A percentile compares a stretch with the other conserved stretches of the same genome.
phyloP scores from a whole-genome alignment of 176 grass and related monocot genomes.

The Phyllostachys edulis region DNA sequence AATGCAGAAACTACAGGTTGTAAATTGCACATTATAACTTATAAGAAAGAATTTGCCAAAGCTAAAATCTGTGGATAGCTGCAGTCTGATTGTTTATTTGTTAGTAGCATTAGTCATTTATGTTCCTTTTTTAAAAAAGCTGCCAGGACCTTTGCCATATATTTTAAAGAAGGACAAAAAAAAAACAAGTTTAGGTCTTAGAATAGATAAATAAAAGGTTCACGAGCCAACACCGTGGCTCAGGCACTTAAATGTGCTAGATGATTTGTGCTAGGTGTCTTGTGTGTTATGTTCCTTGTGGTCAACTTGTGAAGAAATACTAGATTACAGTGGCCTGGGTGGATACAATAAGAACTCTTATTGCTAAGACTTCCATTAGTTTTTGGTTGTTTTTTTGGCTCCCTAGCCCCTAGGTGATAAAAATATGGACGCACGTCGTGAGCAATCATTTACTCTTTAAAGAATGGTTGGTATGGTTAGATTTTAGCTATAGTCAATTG shows the following conservation, averaged over 20 bases:
- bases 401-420: not conserved
- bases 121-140: not conserved
- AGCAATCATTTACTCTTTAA: not conserved
- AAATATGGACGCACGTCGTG: not conserved
- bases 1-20: not conserved
- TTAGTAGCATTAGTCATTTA: not conserved
- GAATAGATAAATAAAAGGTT: too few relatives aligned
- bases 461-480: not conserved
- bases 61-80: not conserved
- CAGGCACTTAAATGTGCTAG: too few relatives aligned
- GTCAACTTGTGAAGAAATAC: conserved; percentile 40
- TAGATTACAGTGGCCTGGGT: not conserved
- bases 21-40: not conserved
- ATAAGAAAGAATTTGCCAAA: not conserved
- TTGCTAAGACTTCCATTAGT: conserved; percentile 11
- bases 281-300: not conserved
- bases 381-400: not conserved
- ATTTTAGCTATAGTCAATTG: not conserved
- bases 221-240: too few relatives aligned
- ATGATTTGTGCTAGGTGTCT: too few relatives aligned
- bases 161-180: too few relatives aligned
- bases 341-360: conserved; percentile 8
- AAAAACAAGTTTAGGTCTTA: too few relatives aligned
- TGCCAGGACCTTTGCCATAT: too few relatives aligned
- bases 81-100: conserved; percentile 6